phyloP scores from a whole-genome alignment of 139 green algal species.

The Picochlorum sp. region DNA sequence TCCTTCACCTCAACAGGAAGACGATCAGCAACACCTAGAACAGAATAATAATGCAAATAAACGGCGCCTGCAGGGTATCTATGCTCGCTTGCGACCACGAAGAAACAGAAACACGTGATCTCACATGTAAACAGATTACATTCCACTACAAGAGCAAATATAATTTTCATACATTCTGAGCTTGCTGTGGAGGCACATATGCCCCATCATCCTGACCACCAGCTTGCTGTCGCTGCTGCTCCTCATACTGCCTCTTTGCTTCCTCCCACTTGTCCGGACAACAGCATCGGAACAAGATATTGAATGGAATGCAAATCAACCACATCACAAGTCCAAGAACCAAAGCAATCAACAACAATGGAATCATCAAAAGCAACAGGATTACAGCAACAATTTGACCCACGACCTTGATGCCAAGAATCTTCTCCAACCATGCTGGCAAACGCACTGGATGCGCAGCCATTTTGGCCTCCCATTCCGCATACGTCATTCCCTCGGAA shows the following conservation, averaged over 20 bases:
- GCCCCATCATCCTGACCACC: neutral
- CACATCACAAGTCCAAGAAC: constrained; percentile 8
- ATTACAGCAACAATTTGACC: neutral
- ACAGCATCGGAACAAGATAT: constrained; percentile 5
- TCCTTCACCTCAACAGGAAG: neutral
- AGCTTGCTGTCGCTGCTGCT: neutral
- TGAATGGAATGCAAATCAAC: constrained; percentile 9
- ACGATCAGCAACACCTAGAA: neutral
- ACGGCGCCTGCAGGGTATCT: neutral
- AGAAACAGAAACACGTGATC: neutral
- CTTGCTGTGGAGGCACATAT: neutral
- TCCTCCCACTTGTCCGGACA: constrained; percentile 3
- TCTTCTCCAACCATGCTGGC: constrained; percentile 5
- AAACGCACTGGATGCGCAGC: neutral
- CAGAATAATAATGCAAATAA: neutral
- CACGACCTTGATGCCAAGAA: constrained; percentile 6
- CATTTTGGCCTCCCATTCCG: constrained; percentile 12
- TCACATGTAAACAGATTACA: neutral
- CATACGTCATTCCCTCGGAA: constrained; percentile 8
- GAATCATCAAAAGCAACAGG: constrained; percentile 7
- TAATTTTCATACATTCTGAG: neutral
- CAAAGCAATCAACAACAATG: neutral
- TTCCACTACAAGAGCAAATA: neutral
- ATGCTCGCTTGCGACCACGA: neutral
- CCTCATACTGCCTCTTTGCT: neutral